phyloP scores from a whole-genome alignment of 2,329 filamentous ascomycete species.

The Juglanconis juglandina region DNA sequence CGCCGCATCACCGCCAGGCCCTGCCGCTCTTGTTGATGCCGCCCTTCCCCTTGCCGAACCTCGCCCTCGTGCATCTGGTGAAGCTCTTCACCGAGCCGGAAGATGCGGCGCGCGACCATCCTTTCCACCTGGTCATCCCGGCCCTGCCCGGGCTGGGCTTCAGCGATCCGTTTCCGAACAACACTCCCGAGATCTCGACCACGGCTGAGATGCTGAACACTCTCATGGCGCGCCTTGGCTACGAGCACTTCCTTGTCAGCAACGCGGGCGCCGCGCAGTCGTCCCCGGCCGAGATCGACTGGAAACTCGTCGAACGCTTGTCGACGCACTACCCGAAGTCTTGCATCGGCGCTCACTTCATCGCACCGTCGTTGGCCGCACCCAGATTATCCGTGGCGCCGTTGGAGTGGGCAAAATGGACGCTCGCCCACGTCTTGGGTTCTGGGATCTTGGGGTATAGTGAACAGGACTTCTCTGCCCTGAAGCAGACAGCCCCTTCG shows the following conservation, averaged over 20 bases:
- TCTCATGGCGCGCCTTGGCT: conserved; percentile 60
- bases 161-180: conserved; percentile 56
- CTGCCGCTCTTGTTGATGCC: conserved; percentile 64
- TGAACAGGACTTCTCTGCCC: conserved; percentile 45
- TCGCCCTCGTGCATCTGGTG: conserved; percentile 56
- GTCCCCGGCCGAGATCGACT: conserved; percentile 49
- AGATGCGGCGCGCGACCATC: conserved; percentile 39
- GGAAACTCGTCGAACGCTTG: conserved; percentile 45
- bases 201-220: conserved; percentile 54
- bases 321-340: conserved; percentile 44
- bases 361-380: conserved; percentile 51
- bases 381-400: conserved; percentile 45
- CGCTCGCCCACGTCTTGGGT: conserved; percentile 47
- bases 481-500: conserved; percentile 27
- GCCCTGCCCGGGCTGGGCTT: conserved; percentile 66
- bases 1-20: conserved; percentile 45
- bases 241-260: conserved; percentile 55
- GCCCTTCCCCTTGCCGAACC: conserved; percentile 62
- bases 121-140: conserved; percentile 66
- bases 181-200: conserved; percentile 45
- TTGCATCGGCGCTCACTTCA: conserved; percentile 59
- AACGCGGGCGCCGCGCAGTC: conserved; percentile 47
- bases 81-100: conserved; percentile 52
- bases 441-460: conserved; percentile 54
- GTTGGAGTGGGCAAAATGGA: conserved; percentile 53